A percentile compares a stretch with the other conserved stretches of the same genome.
These are phyloP conservation scores for Yarrowia alimentaria DNA, from an alignment of 805 yeast genomes.

Conservation along the genomic window DNA sequence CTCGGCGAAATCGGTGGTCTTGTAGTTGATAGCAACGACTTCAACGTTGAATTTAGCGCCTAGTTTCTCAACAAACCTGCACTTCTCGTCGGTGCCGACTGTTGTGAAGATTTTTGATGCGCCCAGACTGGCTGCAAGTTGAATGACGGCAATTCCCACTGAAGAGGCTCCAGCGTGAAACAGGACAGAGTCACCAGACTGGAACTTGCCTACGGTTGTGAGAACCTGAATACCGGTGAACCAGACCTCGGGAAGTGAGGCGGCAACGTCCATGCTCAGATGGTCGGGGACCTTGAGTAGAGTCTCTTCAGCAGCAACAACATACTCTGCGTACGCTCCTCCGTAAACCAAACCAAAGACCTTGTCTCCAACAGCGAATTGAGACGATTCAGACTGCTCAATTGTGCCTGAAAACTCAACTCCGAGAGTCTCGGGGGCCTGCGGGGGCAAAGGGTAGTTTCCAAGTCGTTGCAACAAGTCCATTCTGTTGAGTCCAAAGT, in stretches of 20 bases:
- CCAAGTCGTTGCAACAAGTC: conserved; percentile 40
- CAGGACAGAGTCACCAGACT: conserved; percentile 37
- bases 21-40: conserved; percentile 37
- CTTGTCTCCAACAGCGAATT: conserved; percentile 38
- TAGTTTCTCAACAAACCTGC: conserved; percentile 32
- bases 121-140: conserved; percentile 42
- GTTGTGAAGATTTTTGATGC: conserved; percentile 41
- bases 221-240: conserved; percentile 42
- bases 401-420: conserved; percentile 43
- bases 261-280: conserved; percentile 36
- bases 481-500: conserved; percentile 42
- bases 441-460: conserved; percentile 38
- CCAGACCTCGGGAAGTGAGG: conserved; percentile 43
- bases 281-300: conserved; percentile 35
- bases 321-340: conserved; percentile 44
- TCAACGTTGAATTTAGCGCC: conserved; percentile 34
- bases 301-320: conserved; percentile 36
- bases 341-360: conserved; percentile 43
- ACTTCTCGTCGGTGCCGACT: conserved; percentile 37
- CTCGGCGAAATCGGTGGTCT: conserved; percentile 34
- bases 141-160: conserved; percentile 42
- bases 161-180: conserved; percentile 42
- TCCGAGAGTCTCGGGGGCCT: conserved; percentile 39
- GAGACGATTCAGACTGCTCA: conserved; percentile 29
- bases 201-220: conserved; percentile 36